Conservation (phyloP, 2,329 filamentous ascomycete genomes). For the Diplocarpon mali region DNA sequence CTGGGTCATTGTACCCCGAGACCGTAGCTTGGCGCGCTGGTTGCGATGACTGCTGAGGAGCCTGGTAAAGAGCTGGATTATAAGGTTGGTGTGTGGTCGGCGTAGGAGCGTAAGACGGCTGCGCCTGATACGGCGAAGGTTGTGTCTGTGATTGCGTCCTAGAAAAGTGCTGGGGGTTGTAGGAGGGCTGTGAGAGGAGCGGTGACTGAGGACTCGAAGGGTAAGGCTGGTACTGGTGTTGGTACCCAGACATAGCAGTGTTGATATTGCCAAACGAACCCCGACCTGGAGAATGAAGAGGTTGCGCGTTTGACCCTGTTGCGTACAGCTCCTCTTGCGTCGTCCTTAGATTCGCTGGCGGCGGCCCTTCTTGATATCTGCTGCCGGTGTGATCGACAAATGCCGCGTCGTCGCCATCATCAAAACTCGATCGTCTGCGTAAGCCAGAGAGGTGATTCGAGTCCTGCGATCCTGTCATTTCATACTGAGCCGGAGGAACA, state of each 20-base stretch:
- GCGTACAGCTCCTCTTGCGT: slow-evolving; percentile 54
- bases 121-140: slow-evolving; percentile 35
- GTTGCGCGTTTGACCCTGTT: slow-evolving; percentile 16
- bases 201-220: slow-evolving; percentile 23
- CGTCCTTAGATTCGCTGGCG: slow-evolving; percentile 21
- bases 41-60: slow-evolving; percentile 35
- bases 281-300: slow-evolving; percentile 20
- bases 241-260: slow-evolving; percentile 34
- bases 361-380: slow-evolving; percentile 26
- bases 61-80: slow-evolving; percentile 47
- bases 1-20: slow-evolving; percentile 44
- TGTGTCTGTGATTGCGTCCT: slow-evolving; percentile 28
- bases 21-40: slow-evolving; percentile 44
- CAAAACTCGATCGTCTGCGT: slow-evolving; percentile 57
- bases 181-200: slow-evolving; percentile 34
- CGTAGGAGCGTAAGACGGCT: slow-evolving; percentile 38
- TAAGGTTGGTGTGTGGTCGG: slow-evolving; percentile 44
- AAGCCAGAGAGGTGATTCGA: slow-evolving; percentile 28
- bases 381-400: slow-evolving; percentile 34
- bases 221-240: slow-evolving; percentile 40
- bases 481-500: slow-evolving; percentile 54
- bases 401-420: slow-evolving; percentile 60
- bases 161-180: slow-evolving; percentile 53
- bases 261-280: slow-evolving; percentile 20
- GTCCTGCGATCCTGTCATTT: slow-evolving; percentile 30